Percentiles rank a stretch among this genome's conserved stretches.
Conservation (phyloP, 2,329 filamentous ascomycete species). For the Botryosphaeria dothidea region DNA sequence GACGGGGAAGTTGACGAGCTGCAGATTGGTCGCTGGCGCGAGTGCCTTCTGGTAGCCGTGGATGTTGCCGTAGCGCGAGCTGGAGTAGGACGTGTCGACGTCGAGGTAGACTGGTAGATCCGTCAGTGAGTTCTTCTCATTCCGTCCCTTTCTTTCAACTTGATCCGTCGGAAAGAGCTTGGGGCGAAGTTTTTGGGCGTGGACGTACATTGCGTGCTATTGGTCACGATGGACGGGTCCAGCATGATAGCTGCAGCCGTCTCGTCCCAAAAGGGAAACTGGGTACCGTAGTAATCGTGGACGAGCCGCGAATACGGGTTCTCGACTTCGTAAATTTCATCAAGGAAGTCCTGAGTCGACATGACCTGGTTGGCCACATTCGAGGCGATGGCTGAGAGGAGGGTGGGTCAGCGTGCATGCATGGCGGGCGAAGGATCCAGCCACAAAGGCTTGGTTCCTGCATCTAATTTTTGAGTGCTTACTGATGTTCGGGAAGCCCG, state of each 20-base stretch:
- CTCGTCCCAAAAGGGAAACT: slow-evolving; percentile 50
- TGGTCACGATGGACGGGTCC: slow-evolving; percentile 40
- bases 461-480: background rate
- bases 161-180: too few relatives aligned
- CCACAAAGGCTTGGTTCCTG: background rate
- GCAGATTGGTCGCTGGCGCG: slow-evolving; percentile 34
- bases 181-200: background rate
- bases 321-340: slow-evolving; percentile 39
- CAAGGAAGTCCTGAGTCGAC: slow-evolving; percentile 40
- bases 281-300: slow-evolving; percentile 40
- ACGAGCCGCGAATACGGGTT: slow-evolving; percentile 44
- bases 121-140: background rate
- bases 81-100: slow-evolving; percentile 44
- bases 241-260: slow-evolving; percentile 46
- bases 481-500: slow-evolving; percentile 46
- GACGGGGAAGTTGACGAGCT: slow-evolving; percentile 44
- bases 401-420: slow-evolving; percentile 13
- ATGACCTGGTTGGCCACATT: slow-evolving; percentile 53
- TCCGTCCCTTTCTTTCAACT: background rate
- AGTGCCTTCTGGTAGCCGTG: slow-evolving; percentile 45
- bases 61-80: slow-evolving; percentile 45
- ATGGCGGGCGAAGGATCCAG: background rate
- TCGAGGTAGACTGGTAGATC: slow-evolving; percentile 40
- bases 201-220: slow-evolving; percentile 36
- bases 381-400: slow-evolving; percentile 37